These are phyloP conservation scores for Ophidiomyces ophidiicola DNA, from an alignment of 2,329 filamentous ascomycete species.

Conservation along the genomic window DNA sequence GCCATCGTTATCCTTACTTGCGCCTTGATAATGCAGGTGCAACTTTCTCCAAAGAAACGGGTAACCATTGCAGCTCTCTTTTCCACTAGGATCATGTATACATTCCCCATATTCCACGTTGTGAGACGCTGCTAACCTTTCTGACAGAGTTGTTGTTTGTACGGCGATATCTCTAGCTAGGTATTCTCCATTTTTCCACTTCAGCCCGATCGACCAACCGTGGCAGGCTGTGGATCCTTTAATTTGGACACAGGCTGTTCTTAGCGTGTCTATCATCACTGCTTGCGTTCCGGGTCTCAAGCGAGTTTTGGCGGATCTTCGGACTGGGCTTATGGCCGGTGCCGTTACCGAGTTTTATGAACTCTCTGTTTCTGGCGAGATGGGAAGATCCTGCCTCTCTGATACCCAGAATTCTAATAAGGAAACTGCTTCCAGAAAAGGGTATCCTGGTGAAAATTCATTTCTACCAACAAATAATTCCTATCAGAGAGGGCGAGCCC, in stretches of 20 bases:
- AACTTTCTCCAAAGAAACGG: constrained; percentile 14
- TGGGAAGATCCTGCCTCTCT: background rate
- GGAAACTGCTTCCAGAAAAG: background rate
- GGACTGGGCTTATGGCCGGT: constrained; percentile 19
- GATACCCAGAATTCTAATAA: background rate
- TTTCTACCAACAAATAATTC: background rate
- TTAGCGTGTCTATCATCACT: constrained; percentile 20
- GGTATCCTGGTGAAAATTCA: background rate
- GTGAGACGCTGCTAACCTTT: constrained; percentile 6
- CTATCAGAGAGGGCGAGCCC: background rate
- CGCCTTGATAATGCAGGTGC: constrained; percentile 18
- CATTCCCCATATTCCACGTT: background rate
- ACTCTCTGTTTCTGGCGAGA: constrained; percentile 15
- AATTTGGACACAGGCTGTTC: constrained; percentile 17
- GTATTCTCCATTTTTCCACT: constrained; percentile 14
- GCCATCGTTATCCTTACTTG: constrained; percentile 17
- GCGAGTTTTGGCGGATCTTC: constrained; percentile 19
- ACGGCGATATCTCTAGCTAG: constrained; percentile 15
- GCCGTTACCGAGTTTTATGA: constrained; percentile 17
- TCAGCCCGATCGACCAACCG: constrained; percentile 15
- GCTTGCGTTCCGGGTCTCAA: constrained; percentile 19
- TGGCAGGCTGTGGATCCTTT: constrained; percentile 17
- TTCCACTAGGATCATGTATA: constrained; percentile 18
- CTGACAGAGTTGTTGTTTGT: constrained; percentile 16
- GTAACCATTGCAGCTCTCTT: constrained; percentile 18